Evolutionary conservation across 1,139 yeast species (phyloP).

Genomic region (Fermentozyma sake): DNA sequence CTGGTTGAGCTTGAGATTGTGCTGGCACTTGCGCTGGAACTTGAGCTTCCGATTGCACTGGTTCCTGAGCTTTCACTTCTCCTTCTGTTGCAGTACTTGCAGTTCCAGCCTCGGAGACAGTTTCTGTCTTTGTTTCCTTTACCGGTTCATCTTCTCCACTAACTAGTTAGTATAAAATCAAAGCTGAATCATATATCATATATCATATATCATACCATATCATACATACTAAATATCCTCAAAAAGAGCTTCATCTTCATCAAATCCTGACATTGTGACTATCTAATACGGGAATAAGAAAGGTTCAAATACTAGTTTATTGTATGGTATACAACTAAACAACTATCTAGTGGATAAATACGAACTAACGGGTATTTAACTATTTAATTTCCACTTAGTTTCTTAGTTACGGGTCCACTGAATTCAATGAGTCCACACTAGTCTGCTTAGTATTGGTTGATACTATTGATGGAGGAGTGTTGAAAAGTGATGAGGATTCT

Average conservation of each 20-base stretch:
- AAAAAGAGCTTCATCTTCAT: constrained; percentile 83
- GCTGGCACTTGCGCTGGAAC: constrained; percentile 1
- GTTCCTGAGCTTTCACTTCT: constrained; percentile 1
- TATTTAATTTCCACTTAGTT: too few species aligned
- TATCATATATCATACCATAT: too few species aligned
- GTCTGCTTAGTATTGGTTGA: too few species aligned
- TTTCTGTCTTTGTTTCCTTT: constrained; percentile 6
- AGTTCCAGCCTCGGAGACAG: constrained; percentile 7
- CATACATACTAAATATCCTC: constrained; percentile 61
- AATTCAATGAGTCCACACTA: too few species aligned
- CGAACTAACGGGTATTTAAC: too few species aligned
- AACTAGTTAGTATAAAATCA: constrained; percentile 95
- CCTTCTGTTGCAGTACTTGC: constrained; percentile 2
- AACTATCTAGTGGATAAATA: constrained; percentile 6
- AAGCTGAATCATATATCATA: constrained; percentile 86
- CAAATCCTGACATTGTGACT: constrained; percentile 51
- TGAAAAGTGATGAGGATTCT: too few species aligned
- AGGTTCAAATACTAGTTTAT: constrained; percentile 12
- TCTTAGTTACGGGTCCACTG: too few species aligned
- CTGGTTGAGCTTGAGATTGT: too few species aligned
- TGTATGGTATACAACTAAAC: constrained; percentile 19
- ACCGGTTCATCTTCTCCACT: constrained; percentile 13
- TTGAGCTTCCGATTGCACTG: neutral
- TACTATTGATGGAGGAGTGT: too few species aligned
- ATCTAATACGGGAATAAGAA: constrained; percentile 9